Conservation (phyloP, 2,329 filamentous ascomycete species). For the Cercospora citrullina region DNA sequence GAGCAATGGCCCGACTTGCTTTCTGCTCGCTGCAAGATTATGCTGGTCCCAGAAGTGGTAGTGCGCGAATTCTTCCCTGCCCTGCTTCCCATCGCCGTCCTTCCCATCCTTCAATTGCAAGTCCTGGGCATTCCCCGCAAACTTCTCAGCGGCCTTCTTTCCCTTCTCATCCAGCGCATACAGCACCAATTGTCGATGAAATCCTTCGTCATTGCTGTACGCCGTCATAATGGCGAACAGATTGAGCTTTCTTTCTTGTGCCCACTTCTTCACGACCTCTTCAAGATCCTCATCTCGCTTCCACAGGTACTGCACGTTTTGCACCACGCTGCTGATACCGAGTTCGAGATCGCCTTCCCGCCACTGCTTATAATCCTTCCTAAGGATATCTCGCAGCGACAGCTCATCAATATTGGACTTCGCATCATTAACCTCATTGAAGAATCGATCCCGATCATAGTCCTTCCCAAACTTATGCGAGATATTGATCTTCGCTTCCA, state of each 20-base stretch:
- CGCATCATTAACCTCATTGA: constrained; percentile 59
- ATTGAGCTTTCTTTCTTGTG: constrained; percentile 59
- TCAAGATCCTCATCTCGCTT: constrained; percentile 57
- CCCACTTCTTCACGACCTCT: constrained; percentile 54
- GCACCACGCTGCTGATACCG: constrained; percentile 68
- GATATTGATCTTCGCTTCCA: constrained; percentile 56
- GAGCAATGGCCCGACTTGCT: constrained; percentile 62
- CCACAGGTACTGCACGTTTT: constrained; percentile 61
- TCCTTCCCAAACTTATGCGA: constrained; percentile 36
- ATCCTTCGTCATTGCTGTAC: constrained; percentile 56
- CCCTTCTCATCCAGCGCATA: constrained; percentile 56
- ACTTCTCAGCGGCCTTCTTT: constrained; percentile 54
- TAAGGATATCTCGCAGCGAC: constrained; percentile 64
- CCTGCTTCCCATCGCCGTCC: constrained; percentile 42
- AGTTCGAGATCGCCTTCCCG: constrained; percentile 56
- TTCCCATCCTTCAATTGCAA: constrained; percentile 59
- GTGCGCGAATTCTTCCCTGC: constrained; percentile 38
- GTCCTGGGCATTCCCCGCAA: constrained; percentile 51
- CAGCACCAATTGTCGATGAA: constrained; percentile 69
- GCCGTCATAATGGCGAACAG: constrained; percentile 70
- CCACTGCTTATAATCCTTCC: constrained; percentile 88
- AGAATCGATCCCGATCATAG: constrained; percentile 60
- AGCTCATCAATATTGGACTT: constrained; percentile 68
- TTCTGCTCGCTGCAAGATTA: constrained; percentile 60
- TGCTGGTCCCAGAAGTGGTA: constrained; percentile 64